Percentiles rank a stretch among this genome's conserved stretches.
Conservation (phyloP, 2,329 filamentous ascomycete species). For the Ceratocystis huliohia region DNA sequence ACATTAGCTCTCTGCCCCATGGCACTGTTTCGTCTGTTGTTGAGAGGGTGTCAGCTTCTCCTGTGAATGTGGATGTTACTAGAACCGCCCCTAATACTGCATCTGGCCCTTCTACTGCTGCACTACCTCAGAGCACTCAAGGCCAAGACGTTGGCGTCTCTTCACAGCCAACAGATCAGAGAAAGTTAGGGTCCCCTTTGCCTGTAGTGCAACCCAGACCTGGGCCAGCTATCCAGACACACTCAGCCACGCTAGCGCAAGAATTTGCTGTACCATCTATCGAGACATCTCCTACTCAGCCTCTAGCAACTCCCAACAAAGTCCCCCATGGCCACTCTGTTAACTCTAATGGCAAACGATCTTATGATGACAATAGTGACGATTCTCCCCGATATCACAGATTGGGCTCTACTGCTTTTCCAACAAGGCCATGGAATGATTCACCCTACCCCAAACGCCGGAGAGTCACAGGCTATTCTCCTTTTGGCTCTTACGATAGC, state of each 20-base stretch:
- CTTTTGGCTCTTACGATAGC: neutral
- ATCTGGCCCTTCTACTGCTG: neutral
- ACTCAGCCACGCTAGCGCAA: neutral
- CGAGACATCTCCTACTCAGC: slow-evolving; percentile 7
- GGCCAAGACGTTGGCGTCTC: no score
- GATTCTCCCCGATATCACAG: neutral
- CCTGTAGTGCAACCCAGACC: slow-evolving; percentile 1
- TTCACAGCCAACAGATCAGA: neutral
- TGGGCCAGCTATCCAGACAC: neutral
- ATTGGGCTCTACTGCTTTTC: neutral
- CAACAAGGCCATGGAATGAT: neutral
- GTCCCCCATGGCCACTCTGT: neutral
- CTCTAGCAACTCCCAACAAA: neutral
- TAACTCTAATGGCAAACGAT: slow-evolving; percentile 11
- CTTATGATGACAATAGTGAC: neutral
- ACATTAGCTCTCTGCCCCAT: neutral
- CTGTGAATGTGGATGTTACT: neutral
- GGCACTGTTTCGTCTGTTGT: neutral
- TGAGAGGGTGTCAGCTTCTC: neutral
- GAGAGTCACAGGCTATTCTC: neutral
- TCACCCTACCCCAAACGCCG: neutral
- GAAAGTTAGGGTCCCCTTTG: neutral
- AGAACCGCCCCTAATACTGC: slow-evolving; percentile 4
- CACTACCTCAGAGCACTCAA: neutral
- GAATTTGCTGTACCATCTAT: slow-evolving; percentile 15